phyloP scores from a whole-genome alignment of 2,329 filamentous ascomycete genomes.

The Malbranchea zuffiana region DNA sequence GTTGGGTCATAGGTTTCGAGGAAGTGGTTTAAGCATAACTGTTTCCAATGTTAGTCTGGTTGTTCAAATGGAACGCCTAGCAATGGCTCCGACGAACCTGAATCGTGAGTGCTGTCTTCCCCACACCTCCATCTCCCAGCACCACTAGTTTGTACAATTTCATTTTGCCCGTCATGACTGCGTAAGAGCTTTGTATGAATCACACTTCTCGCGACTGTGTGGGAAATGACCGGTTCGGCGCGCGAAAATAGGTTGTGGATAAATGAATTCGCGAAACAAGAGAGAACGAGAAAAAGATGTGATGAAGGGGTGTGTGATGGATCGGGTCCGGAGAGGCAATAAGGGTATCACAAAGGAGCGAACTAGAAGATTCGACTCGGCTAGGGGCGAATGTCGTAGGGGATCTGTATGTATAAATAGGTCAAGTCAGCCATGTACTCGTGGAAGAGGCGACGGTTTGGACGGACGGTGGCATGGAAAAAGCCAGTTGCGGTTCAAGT shows the following conservation, averaged over 20 bases:
- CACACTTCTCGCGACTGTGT: no score
- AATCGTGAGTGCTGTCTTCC: constrained; percentile 88
- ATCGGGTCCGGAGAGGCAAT: neutral
- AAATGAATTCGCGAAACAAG: neutral
- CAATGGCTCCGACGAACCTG: constrained; percentile 39
- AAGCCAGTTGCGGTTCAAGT: no score
- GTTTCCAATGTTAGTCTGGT: constrained; percentile 9
- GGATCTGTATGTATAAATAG: no score
- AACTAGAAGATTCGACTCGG: neutral
- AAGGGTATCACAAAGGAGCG: neutral
- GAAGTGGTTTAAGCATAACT: constrained; percentile 96
- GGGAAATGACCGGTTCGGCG: neutral
- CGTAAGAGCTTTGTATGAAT: neutral
- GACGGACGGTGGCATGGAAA: no score
- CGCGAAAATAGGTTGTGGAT: neutral
- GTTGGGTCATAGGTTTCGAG: constrained; percentile 84
- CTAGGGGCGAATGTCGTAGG: no score
- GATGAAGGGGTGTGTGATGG: neutral
- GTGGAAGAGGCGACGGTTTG: no score
- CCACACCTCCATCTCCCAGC: constrained; percentile 84
- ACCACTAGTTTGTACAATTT: constrained; percentile 89
- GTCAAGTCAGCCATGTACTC: no score
- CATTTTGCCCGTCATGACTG: constrained; percentile 79
- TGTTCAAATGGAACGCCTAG: constrained; percentile 7
- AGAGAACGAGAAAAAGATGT: neutral